Evolutionary conservation across 495 filamentous ascomycete genomes (phyloP), one percentile per base, ranked within the genome.

Genomic region (Penicillium diatomitis): DNA sequence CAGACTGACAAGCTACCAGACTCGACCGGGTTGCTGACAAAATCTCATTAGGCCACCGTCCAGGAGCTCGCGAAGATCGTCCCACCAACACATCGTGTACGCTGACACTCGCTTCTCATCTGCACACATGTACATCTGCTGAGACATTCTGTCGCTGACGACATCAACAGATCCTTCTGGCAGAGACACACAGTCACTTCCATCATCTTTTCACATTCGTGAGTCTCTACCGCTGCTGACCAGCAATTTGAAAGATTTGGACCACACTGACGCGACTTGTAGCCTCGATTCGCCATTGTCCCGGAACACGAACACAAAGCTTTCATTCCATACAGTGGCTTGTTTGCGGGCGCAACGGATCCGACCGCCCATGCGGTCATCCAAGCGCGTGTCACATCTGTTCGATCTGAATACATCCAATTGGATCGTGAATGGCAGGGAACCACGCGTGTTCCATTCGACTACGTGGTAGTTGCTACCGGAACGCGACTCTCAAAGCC

Each of bases 161-260:
- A 20, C 20, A 20, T 1, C 20, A 36, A 11, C 48, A 76, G 70
- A 62, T 78, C 5, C 64, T 78, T 32, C 53, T 78, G 6, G 63
- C 73, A 28, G 75, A 78, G 48, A 63, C 71, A 0, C 75, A 78
- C 50, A 77, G 69, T 29, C 75, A 78, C 46, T 78, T 77, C 50
- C 73, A 78, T 50, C 75, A 78, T 49, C 55, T 78, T 2, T 78
- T 78, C 46, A 70, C 72, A 31, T 78, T 78, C 51, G 74, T 77
- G 67, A 61, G 69, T 46, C 31, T n/a, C 2, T 2, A 42, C 39
- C 7, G 6, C 43, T 32, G n/a, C 12, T 30, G 3, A 3, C 12
- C n/a, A 3, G n/a, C 9, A 20, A 4, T 10, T 11, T 3, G 27
- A 2, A 11, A 20, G 29, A 32, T 7, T 4, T 9, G 4, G 31